A percentile compares a stretch with the other conserved stretches of the same genome.
Evolutionary conservation across 495 filamentous ascomycete genomes (phyloP).

Genomic region (Chaetomium cochliodes): DNA sequence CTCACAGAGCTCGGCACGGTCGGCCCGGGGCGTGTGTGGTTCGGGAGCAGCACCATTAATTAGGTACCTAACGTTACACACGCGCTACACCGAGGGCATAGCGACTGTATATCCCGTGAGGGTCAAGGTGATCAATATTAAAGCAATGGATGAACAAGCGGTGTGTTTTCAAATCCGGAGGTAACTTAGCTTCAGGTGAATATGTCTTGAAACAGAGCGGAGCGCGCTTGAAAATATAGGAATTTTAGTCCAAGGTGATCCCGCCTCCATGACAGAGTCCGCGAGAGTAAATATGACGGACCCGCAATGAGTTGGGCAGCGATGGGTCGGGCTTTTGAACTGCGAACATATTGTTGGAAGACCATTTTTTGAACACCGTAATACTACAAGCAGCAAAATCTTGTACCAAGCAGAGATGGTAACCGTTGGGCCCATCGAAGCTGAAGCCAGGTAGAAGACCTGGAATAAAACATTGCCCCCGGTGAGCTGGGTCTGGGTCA

Average conservation of each 20-base stretch:
- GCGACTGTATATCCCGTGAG: neutral
- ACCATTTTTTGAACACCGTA: neutral
- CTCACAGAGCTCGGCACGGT: slow-evolving; percentile 2
- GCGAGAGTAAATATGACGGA: slow-evolving; percentile 7
- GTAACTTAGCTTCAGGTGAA: neutral
- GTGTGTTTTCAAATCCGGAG: neutral
- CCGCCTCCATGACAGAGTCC: slow-evolving; percentile 6
- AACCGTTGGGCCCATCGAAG: slow-evolving; percentile 7
- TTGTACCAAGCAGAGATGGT: slow-evolving; percentile 2
- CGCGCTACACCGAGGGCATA: neutral
- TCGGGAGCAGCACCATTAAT: neutral
- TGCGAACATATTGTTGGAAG: slow-evolving; percentile 4
- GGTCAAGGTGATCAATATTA: neutral
- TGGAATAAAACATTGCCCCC: neutral
- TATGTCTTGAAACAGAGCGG: neutral
- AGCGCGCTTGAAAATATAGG: too few relatives aligned
- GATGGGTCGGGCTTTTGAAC: slow-evolving; percentile 9
- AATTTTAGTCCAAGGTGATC: neutral
- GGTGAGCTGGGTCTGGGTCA: neutral
- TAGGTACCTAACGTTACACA: neutral
- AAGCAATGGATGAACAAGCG: neutral
- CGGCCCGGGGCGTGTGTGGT: slow-evolving; percentile 3
- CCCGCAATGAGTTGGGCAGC: slow-evolving; percentile 10
- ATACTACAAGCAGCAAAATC: neutral
- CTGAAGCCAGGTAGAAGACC: slow-evolving; percentile 1